Evolutionary conservation across 768 basidiomycete species (phyloP), one percentile per base, ranked within the genome.

Genomic region (Chalciporus piperatus): DNA sequence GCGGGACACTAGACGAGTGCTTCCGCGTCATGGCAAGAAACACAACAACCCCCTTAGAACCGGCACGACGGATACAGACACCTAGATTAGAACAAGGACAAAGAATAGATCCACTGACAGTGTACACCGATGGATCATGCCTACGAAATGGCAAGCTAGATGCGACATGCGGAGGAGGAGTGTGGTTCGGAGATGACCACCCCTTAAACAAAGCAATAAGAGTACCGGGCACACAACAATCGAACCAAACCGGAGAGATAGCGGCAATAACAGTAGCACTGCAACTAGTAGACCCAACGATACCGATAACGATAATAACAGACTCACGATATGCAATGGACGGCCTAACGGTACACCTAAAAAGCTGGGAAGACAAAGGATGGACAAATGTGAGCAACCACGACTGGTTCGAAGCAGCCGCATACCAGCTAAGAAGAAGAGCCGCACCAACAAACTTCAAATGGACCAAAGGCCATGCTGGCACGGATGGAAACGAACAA

Each of bases 401-500:
- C 2, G 16, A 1, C 13, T n/a, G 16, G 38, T 39, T 39, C 38
- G 10, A n/a, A 13, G 38, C 38, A 14, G 38, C 38, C 6, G 38
- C 10, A 11, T 39, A 39, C 10, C 38, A 39, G 3, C 38, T 39
- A 8, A 3, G 38, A 39, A 2, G n/a, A 17, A 11, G 16, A 14
- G 16, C 13, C 10, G 12, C 12, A 3, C 38, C 38, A 14, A 9
- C 13, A 39, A 8, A 14, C n/a, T 39, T 39, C 38, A 39, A n/a
- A n/a, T 39, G 38, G 38, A 19, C 19, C 2, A 39, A 39, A n/a
- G 38, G 38, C 4, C 38, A 39, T 9, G 22, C 47, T 3, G 55
- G 54, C 1, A 35, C 30, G 1, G 0, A 13, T 0, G 62, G 67
- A 22, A 70, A 70, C 22, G 61, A 68, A 30, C 49, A n/a, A 6